phyloP scores from a whole-genome alignment of 345 rosid genomes.

The Salix viminalis region DNA sequence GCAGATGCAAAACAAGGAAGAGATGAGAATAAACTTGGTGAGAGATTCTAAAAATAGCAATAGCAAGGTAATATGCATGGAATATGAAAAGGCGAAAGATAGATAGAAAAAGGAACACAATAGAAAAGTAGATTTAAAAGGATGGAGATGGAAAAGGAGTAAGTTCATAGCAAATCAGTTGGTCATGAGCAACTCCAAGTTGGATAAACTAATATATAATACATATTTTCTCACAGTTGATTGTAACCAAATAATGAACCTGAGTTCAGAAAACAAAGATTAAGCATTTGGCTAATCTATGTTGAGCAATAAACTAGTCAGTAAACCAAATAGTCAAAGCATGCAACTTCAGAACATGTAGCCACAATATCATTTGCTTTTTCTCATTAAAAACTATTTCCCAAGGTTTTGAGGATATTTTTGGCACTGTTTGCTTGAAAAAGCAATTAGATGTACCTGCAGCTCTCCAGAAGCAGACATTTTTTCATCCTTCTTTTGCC shows the following conservation, averaged over 20 bases:
- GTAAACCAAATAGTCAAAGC: background rate
- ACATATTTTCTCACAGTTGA: background rate
- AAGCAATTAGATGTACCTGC: conserved; percentile 44
- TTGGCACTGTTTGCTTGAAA: background rate
- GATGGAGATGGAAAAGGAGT: background rate
- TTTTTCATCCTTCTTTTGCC: conserved; percentile 76
- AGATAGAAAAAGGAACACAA: background rate
- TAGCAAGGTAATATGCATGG: background rate
- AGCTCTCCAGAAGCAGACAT: conserved; percentile 70
- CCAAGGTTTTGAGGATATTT: background rate
- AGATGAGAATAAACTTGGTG: background rate
- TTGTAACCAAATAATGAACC: background rate
- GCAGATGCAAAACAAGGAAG: conserved; percentile 1
- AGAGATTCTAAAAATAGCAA: background rate
- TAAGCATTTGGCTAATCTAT: background rate
- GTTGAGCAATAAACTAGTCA: background rate
- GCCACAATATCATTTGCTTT: background rate
- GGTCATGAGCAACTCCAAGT: background rate
- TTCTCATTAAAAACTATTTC: background rate
- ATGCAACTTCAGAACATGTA: background rate
- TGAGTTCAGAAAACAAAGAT: background rate
- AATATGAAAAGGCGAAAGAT: background rate
- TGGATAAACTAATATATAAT: background rate
- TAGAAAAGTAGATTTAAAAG: background rate
- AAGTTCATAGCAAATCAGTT: background rate